phyloP scores from a whole-genome alignment of 768 basidiomycete genomes.

The Peribolospora baueri region DNA sequence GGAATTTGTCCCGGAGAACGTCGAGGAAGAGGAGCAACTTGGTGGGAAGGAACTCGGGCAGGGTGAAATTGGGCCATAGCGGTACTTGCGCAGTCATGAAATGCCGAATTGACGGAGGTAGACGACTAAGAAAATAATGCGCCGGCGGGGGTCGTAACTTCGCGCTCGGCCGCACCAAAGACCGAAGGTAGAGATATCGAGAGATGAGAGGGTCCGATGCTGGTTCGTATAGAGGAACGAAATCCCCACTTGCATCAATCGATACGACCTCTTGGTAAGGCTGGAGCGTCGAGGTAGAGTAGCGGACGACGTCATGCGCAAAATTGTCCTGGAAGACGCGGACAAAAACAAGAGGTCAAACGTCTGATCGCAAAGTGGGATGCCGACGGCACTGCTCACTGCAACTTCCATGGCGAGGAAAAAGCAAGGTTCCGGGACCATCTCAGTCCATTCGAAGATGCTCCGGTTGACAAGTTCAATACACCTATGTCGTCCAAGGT shows the following conservation, averaged over 20 bases:
- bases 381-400: slow-evolving; percentile 25
- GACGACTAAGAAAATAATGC: neutral
- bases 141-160: neutral
- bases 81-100: slow-evolving; percentile 39
- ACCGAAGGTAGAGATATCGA: slow-evolving; percentile 45
- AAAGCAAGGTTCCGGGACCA: slow-evolving; percentile 63
- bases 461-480: slow-evolving; percentile 49
- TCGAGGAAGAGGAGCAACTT: slow-evolving; percentile 63
- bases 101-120: slow-evolving; percentile 15
- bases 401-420: slow-evolving; percentile 88
- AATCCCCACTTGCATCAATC: slow-evolving; percentile 57
- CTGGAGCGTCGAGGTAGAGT: slow-evolving; percentile 44
- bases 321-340: slow-evolving; percentile 53
- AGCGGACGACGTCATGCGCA: slow-evolving; percentile 81
- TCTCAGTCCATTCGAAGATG: slow-evolving; percentile 59
- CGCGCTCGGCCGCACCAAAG: slow-evolving; percentile 11
- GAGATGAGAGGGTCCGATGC: slow-evolving; percentile 63
- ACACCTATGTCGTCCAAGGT: slow-evolving; percentile 19
- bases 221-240: slow-evolving; percentile 53
- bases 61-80: slow-evolving; percentile 68
- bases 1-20: slow-evolving; percentile 58
- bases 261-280: slow-evolving; percentile 67
- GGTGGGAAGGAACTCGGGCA: slow-evolving; percentile 78
- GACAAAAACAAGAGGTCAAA: neutral
- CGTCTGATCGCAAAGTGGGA: neutral